Evolutionary conservation across 2,329 filamentous ascomycete species (phyloP), one percentile per base, ranked within the genome.

Genomic region (Bipolaris bicolor): DNA sequence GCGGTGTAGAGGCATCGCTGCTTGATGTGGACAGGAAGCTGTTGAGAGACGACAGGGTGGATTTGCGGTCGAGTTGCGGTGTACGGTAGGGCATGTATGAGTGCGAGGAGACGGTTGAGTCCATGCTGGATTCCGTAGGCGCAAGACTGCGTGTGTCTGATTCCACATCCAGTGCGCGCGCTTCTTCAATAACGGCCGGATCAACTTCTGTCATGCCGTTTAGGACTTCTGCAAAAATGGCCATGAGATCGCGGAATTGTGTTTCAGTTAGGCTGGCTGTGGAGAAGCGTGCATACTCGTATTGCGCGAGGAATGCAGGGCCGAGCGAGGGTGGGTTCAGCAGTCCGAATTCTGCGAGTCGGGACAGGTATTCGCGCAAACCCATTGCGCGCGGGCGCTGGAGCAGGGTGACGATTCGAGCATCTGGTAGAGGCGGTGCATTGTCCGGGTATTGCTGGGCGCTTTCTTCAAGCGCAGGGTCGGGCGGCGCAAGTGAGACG

Each of bases 221-320:
- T 13, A 98, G 80, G 0, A 98, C 80, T 51, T 90, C 86, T 1
- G 93, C 90, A 75, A 98, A 97, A 24, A 90, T 82, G 55, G 87
- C 84, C 92, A 97, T 97, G 29, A 97, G 80, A 20, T 83, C 79
- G 36, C 90, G 84, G 72, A 99, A 98, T 49, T 89, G 84, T 0
- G 77, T 69, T 65, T 93, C 89, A 2, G 86, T 84, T 3, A 97
- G 79, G 1, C 89, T 84, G 5, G 81, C 79, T 0, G 84, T 85
- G 1, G 91, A 93, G 78, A 96, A 99, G 39, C 94, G 88, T 2
- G 92, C 92, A 55, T 85, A 82, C 78, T 98, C 95, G 77, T 97
- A 99, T 18, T 86, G 79, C 1, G 83, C 77, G 18, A 97, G 78
- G 71, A 98, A 99, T 1, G 79, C 76, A 3, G 80, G 70, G 15